Conservation (phyloP, 495 filamentous ascomycete species). For the Podospora pseudocomata region DNA sequence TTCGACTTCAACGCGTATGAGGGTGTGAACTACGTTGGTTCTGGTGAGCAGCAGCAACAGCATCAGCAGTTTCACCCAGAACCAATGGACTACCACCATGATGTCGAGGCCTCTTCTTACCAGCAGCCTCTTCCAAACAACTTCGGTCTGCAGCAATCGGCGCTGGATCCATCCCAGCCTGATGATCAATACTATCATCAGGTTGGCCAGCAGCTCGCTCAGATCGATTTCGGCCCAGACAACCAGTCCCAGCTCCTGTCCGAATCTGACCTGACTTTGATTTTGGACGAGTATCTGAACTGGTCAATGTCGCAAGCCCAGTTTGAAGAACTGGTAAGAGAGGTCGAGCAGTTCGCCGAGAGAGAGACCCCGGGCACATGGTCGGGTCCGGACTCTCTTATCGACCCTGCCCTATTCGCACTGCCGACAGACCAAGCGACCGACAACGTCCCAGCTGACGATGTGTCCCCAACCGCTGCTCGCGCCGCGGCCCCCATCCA, state of each 20-base stretch:
- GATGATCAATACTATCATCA: background rate
- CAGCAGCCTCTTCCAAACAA: background rate
- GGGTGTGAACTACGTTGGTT: background rate
- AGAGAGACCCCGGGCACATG: background rate
- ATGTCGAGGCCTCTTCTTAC: background rate
- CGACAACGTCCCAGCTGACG: too few species aligned
- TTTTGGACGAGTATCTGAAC: background rate
- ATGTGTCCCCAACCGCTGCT: too few species aligned
- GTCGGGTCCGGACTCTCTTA: background rate
- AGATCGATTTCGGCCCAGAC: background rate
- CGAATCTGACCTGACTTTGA: background rate
- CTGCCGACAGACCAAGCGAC: background rate
- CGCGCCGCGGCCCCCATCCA: too few species aligned
- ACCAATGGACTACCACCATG: background rate
- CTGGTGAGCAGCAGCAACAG: background rate
- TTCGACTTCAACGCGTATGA: background rate
- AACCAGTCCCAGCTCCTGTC: background rate
- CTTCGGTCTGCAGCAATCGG: background rate
- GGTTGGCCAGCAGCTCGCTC: background rate
- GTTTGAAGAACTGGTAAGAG: background rate
- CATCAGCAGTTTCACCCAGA: background rate
- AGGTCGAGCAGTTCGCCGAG: background rate
- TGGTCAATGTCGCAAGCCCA: background rate
- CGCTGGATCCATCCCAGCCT: background rate
- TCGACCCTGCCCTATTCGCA: background rate